Evolutionary conservation across 352 stramenopile genomes (phyloP), one percentile per base, ranked within the genome.

Genomic region (Pythium brachiatum): DNA sequence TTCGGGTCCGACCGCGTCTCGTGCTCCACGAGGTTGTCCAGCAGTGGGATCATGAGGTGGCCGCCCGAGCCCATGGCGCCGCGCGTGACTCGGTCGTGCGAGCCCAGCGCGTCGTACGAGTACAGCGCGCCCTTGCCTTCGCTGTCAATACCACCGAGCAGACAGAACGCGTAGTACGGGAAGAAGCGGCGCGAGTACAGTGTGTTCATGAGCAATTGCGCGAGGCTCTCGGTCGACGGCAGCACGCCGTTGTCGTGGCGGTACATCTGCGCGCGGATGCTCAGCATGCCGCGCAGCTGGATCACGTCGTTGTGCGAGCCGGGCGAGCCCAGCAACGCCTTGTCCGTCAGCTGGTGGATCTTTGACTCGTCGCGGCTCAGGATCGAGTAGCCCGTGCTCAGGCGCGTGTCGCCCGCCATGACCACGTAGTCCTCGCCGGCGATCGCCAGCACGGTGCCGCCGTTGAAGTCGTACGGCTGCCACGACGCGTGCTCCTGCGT

Each of bases 121-220:
- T 98, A 99, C 32, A 99, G 90, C 16, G 81, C 92, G 18, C 97
- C 97, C 65, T 97, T 98, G 39, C 97, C 96, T 50, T 99, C 80
- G 51, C 93, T 86, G 75, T 99, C 97, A 39, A 99, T 89, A 21
- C 97, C 97, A 26, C 88, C 95, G 18, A 99, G 77, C 58, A 99
- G 94, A 72, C 98, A 99, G 75, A 99, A 99, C 31, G 96, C 90
- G 74, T 99, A 99, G 81, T 99, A 99, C 27, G 97, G 97, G 81
- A 99, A 99, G 76, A 99, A 99, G 36, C 97, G 89, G 21, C 90
- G 84, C 78, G 94, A 97, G 81, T 99, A 99, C 18, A 99, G 82
- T 54, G 96, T 99, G 73, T 98, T 99, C 64, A 92, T 93, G 32
- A 99, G 81, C 80, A 99, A 88, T 80, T 99, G 97, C 54, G 97